Base-by-base conservation (phyloP, 1,139 yeast species). In the Chernovozyma sophiae-reginae region DNA sequence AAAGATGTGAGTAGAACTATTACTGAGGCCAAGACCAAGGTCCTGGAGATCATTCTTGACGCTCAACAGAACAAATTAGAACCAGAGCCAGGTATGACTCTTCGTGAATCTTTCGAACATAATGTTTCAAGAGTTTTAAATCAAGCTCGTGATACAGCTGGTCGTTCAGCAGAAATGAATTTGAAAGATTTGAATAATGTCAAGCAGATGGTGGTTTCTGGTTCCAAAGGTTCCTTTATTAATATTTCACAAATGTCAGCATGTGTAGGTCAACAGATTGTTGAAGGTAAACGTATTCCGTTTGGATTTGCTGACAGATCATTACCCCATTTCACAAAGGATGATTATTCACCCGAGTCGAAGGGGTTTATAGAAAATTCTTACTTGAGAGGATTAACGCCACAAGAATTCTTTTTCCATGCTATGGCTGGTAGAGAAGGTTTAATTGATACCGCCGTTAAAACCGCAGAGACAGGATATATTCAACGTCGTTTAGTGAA, bases 371-470 rank as follows among this genome's bases (percentile, higher is more conserved):
- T 94, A 48, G 98, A 92, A 63, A 94, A 94, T 56, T 94, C 98
- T 11, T 94, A 92, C 55, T 74, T 92, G 56, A 81, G 98, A 73
- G 99, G 99, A 30, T 74, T 94, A 55, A 92, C 98, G 13, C 99
- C 99, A 28, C 98, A 92, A 65, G 98, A 94, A 62, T 94, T 94
- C 63, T 94, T 94, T 60, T 92, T 92, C 84, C 99, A 94, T 62
- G 98, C 98, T 38, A 94, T 94, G 98, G 98, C 98, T 53, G 99
- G 99, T 76, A 87, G 99, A 77, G 99, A 92, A 72, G 99, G 99
- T 79, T 78, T 92, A 60, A 92, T 92, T 62, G 99, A 92, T 78
- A 92, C 99, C 41, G 97, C 97, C 13, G 97, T 90, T 35, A 90
- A 90, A 64, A 92, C 98, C 30, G 98, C 99, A 2, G 98, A 92